phyloP scores from a whole-genome alignment of 345 rosid genomes.

The Cardamine occulta region DNA sequence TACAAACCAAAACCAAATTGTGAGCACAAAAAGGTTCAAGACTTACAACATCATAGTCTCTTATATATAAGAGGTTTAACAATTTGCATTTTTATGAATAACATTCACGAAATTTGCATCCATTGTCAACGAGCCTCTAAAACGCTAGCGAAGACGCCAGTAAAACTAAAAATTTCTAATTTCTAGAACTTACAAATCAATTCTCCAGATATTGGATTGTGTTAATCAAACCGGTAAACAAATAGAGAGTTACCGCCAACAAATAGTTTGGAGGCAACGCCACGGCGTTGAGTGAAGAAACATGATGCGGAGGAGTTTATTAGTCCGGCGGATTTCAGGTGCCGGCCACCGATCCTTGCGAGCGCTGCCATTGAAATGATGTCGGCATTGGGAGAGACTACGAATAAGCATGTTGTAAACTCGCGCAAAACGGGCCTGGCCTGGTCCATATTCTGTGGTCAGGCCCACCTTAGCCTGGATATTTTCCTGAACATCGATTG shows the following conservation, averaged over 20 bases:
- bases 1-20: slow-evolving; percentile 8
- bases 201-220: not conserved
- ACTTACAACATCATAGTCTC: not conserved
- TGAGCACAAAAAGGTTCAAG: not conserved
- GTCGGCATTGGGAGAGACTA: not conserved
- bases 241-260: slow-evolving; percentile 60
- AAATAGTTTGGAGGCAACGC: slow-evolving; percentile 76
- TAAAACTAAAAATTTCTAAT: not conserved
- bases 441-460: not conserved
- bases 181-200: slow-evolving; percentile 9
- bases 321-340: slow-evolving; percentile 25
- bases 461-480: slow-evolving; percentile 11
- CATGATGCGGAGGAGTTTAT: slow-evolving; percentile 29
- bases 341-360: slow-evolving; percentile 48
- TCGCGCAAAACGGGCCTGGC: not conserved
- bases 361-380: slow-evolving; percentile 61
- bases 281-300: slow-evolving; percentile 52
- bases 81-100: not conserved
- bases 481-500: not conserved
- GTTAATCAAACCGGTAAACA: not conserved
- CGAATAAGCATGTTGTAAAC: not conserved
- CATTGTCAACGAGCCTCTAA: not conserved
- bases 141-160: not conserved
- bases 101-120: not conserved
- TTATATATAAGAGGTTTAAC: not conserved